Evolutionary conservation across 2,329 filamentous ascomycete species (phyloP), one percentile per base, ranked within the genome.

Genomic region (Hymenoscyphus scutula): DNA sequence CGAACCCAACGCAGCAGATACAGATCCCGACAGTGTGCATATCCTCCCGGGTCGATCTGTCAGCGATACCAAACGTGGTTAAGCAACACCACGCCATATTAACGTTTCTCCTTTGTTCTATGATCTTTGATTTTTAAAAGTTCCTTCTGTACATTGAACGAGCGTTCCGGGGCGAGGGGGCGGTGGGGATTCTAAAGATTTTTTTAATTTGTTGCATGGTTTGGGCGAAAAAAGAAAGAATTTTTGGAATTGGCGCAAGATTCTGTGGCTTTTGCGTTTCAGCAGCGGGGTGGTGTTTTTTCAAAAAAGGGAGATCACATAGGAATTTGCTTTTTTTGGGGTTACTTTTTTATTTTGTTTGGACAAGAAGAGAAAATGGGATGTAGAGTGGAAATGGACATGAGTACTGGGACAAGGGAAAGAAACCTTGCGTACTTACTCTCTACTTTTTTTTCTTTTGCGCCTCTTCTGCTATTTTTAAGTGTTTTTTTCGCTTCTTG

Each of bases 1-100:
- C 64, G 84, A 86, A 69, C 84, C 85, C 2, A 88, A 88, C 62
- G 70, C 71, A 37, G 71, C 70, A 54, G 70, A 72, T 59, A 67
- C 70, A 51, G 70, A 72, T 61, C 70, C 70, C 6, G 70, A 72
- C 51, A 62, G 63, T 63, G 64, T 72, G 29, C 69, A 71, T 63
- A 69, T 69, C 64, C 67, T 61, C 7, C 45, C 60, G 53, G 60
- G 45, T 54, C 58, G 59, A 41, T 53, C 56, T 32, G 51, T 55
- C 27, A 45, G 41, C 60, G 48, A 55, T 41, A 56, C 56, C 60
- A 58, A 17, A 53, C 51, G 57, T 61, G 60, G 61, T 62, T 62
- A 48, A 59, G 59, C 59, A 55, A 59, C 58, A 64, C 60, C 51
- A 64, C 62, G 55, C 41, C 7, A n/a, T n/a, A 23, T 48, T 48